These are phyloP conservation scores for Agaricus bisporus DNA, from an alignment of 768 basidiomycete genomes.

Conservation along the genomic window DNA sequence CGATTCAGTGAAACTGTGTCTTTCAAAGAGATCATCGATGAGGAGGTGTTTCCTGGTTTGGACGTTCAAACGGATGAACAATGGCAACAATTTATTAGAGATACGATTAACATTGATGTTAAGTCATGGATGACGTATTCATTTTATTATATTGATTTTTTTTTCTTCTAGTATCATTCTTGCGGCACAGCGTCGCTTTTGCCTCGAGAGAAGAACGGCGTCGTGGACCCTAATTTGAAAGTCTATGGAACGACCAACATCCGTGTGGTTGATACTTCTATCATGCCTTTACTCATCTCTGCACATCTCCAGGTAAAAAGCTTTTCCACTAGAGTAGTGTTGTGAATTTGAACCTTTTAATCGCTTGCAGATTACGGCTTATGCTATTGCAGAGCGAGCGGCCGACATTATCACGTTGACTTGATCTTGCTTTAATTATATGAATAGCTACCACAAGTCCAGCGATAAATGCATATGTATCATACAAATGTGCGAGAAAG, in stretches of 20 bases:
- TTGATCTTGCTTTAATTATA: neutral
- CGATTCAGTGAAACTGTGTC: conserved; percentile 24
- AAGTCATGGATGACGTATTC: conserved; percentile 13
- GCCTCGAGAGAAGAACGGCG: conserved; percentile 26
- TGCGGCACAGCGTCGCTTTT: conserved; percentile 19
- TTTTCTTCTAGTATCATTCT: conserved; percentile 22
- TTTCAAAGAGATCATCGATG: conserved; percentile 23
- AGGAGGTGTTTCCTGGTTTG: conserved; percentile 24
- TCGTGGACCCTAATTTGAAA: conserved; percentile 38
- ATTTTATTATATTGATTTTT: neutral
- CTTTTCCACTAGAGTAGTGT: no score
- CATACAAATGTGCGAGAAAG: conserved; percentile 1
- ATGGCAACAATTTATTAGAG: conserved; percentile 20
- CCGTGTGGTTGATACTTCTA: conserved; percentile 45
- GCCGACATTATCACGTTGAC: conserved; percentile 43
- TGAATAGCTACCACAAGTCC: neutral
- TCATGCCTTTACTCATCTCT: conserved; percentile 42
- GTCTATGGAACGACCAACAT: conserved; percentile 44
- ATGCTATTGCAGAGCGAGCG: conserved; percentile 53
- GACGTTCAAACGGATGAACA: conserved; percentile 17
- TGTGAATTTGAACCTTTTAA: neutral
- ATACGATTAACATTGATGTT: conserved; percentile 19
- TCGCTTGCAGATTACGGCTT: conserved; percentile 35
- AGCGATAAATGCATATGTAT: no score
- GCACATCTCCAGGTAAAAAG: conserved; percentile 27